phyloP scores from a whole-genome alignment of 2,329 filamentous ascomycete genomes.

The Nothophoma quercina region DNA sequence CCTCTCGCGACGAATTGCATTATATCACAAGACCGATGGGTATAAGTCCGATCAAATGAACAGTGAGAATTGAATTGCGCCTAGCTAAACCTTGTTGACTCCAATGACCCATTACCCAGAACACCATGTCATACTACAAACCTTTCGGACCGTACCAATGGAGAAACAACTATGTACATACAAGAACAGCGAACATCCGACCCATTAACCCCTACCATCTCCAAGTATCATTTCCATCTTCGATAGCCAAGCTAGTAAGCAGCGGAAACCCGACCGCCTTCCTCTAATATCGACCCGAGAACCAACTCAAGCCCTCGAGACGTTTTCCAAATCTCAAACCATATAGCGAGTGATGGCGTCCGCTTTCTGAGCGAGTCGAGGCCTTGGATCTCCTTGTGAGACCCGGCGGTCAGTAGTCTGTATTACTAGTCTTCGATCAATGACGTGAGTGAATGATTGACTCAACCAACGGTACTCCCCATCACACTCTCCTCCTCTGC shows the following conservation, averaged over 20 bases:
- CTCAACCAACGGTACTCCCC: conserved; percentile 46
- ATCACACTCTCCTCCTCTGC: conserved; percentile 50
- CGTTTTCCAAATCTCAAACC: conserved; percentile 10
- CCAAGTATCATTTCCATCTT: neutral
- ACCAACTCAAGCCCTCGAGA: conserved; percentile 10
- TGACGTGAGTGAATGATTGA: too few relatives aligned
- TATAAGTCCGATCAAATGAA: too few relatives aligned
- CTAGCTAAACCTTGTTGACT: neutral
- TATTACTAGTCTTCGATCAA: too few relatives aligned
- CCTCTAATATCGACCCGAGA: too few relatives aligned
- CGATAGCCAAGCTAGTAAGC: too few relatives aligned
- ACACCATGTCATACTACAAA: too few relatives aligned
- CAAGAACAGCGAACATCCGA: neutral
- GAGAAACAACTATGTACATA: conserved; percentile 1
- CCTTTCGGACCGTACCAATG: too few relatives aligned
- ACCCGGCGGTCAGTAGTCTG: too few relatives aligned
- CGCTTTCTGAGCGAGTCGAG: conserved; percentile 8
- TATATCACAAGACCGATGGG: too few relatives aligned
- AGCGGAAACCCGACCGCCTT: too few relatives aligned
- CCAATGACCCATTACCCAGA: neutral
- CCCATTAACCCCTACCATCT: too few relatives aligned
- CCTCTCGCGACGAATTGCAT: too few relatives aligned
- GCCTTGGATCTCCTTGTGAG: neutral
- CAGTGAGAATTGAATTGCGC: neutral
- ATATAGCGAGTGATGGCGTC: conserved; percentile 1